Evolutionary conservation across 2,329 filamentous ascomycete genomes (phyloP).

Genomic region (Hypoxylon sp.): DNA sequence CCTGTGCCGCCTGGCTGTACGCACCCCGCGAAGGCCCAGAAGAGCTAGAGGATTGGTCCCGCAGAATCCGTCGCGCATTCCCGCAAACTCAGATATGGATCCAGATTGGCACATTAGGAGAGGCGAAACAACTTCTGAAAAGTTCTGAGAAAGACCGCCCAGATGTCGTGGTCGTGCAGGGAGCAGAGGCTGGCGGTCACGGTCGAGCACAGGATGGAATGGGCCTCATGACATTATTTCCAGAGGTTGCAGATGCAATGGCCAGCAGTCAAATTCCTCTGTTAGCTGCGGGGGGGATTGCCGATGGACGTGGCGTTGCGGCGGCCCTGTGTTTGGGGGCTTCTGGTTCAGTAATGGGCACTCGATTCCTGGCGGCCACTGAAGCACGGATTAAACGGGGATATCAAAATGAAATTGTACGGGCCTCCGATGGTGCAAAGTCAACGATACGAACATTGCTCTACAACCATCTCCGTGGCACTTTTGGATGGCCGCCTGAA

Average conservation of each 20-base stretch:
- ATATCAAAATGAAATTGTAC: constrained; percentile 59
- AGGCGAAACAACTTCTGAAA: constrained; percentile 56
- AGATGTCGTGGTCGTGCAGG: constrained; percentile 66
- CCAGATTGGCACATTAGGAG: constrained; percentile 63
- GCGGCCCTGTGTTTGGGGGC: constrained; percentile 66
- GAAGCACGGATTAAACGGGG: constrained; percentile 58
- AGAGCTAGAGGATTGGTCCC: constrained; percentile 10
- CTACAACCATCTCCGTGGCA: constrained; percentile 61
- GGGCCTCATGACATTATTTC: constrained; percentile 62
- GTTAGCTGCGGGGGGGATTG: constrained; percentile 66
- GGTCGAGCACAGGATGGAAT: constrained; percentile 59
- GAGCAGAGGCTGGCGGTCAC: constrained; percentile 67
- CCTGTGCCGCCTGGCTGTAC: constrained; percentile 34
- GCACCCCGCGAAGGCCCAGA: constrained; percentile 3
- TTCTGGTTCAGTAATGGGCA: constrained; percentile 71
- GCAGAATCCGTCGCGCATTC: constrained; percentile 55
- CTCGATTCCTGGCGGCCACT: constrained; percentile 68
- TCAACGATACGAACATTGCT: constrained; percentile 58
- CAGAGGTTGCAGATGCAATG: constrained; percentile 62
- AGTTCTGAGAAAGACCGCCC: constrained; percentile 55
- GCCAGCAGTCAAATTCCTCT: constrained; percentile 55
- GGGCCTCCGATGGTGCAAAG: constrained; percentile 56
- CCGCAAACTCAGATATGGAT: constrained; percentile 64
- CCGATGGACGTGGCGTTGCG: constrained; percentile 64
- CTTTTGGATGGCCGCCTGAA: constrained; percentile 58